phyloP scores from a whole-genome alignment of 441 rosid species.

The Hypseocharis bilobata region DNA sequence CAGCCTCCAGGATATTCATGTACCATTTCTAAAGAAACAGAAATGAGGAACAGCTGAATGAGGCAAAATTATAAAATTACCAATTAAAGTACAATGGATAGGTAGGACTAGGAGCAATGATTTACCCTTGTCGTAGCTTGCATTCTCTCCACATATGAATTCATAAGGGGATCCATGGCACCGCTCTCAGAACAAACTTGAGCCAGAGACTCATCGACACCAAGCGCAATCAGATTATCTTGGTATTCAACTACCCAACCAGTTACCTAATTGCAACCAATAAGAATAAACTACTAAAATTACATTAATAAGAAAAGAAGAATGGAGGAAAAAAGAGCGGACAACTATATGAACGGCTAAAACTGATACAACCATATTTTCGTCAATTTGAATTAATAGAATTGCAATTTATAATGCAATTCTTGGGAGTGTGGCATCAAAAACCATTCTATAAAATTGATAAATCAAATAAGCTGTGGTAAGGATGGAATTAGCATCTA shows the following conservation, averaged over 20 bases:
- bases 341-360: neutral
- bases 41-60: slow-evolving; percentile 13
- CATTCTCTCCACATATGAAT: slow-evolving; percentile 95
- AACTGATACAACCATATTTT: neutral
- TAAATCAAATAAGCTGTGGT: too few relatives aligned
- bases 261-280: slow-evolving; percentile 56
- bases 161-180: slow-evolving; percentile 98
- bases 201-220: slow-evolving; percentile 94
- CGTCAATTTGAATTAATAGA: neutral
- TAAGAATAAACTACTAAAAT: slow-evolving; percentile 25
- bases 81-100: slow-evolving; percentile 4
- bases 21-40: slow-evolving; percentile 86
- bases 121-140: slow-evolving; percentile 96
- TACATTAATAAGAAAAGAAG: neutral
- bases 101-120: neutral
- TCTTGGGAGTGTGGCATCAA: neutral
- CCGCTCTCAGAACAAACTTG: slow-evolving; percentile 99
- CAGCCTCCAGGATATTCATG: slow-evolving; percentile 85
- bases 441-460: too few relatives aligned
- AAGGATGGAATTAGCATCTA: neutral
- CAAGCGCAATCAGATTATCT: slow-evolving; percentile 90
- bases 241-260: slow-evolving; percentile 99
- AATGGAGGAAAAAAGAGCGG: neutral
- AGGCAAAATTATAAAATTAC: slow-evolving; percentile 8
- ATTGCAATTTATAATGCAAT: neutral